Conservation (phyloP, 352 stramenopile genomes). For the Phytopythium vexans region DNA sequence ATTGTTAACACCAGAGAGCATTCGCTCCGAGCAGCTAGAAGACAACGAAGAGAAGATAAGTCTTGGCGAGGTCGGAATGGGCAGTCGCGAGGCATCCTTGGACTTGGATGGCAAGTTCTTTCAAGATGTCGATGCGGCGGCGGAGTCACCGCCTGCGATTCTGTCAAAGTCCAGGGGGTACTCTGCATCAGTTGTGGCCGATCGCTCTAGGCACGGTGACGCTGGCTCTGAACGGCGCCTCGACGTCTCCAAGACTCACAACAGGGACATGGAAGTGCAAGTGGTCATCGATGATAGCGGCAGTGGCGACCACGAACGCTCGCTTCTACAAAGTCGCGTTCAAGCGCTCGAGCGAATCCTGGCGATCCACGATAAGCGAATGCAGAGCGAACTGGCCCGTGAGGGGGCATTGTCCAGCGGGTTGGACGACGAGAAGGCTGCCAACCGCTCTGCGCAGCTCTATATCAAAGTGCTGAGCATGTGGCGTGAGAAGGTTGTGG, state of each 20-base stretch:
- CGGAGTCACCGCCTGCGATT: background rate
- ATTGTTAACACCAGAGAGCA: conserved; percentile 18
- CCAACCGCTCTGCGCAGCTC: conserved; percentile 15
- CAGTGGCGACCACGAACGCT: conserved; percentile 3
- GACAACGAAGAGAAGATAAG: background rate
- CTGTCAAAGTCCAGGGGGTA: background rate
- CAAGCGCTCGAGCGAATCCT: conserved; percentile 54
- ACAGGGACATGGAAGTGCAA: background rate
- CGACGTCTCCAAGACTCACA: background rate
- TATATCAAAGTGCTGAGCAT: conserved; percentile 32
- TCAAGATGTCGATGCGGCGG: no score
- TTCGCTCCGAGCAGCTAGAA: conserved; percentile 7
- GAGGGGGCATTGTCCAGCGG: conserved; percentile 4
- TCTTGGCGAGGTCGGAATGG: no score
- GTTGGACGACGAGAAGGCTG: background rate
- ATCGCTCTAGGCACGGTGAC: background rate
- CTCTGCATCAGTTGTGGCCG: background rate
- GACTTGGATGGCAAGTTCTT: no score
- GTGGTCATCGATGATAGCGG: background rate
- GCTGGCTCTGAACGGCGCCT: background rate
- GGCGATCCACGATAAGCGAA: conserved; percentile 51
- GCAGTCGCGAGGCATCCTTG: no score
- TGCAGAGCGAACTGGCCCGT: conserved; percentile 32
- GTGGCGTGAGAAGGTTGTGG: conserved; percentile 61
- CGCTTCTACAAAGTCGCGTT: conserved; percentile 43